Conservation (phyloP, 208 protist species). For the Novymonas esmeraldas region DNA sequence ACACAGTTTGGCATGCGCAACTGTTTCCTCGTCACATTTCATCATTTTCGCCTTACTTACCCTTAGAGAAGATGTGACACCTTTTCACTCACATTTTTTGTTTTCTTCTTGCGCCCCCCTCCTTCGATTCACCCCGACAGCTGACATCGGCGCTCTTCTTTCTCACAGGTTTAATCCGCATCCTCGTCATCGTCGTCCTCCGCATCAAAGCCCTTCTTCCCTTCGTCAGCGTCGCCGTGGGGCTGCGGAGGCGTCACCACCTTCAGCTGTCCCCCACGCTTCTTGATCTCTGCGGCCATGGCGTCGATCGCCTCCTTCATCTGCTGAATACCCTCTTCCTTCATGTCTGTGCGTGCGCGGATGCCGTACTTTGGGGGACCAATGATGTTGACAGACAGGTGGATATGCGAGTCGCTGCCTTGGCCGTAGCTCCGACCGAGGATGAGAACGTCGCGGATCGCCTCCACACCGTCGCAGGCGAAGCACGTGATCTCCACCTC, state of each 20-base stretch:
- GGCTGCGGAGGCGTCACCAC: slow-evolving; percentile 85
- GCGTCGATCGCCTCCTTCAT: slow-evolving; percentile 91
- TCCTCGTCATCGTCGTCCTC: slow-evolving; percentile 83
- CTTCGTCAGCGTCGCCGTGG: slow-evolving; percentile 55
- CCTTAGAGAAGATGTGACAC: not conserved
- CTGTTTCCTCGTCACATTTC: not conserved
- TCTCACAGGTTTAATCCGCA: slow-evolving; percentile 36
- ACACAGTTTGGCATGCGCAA: not conserved
- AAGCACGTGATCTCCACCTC: slow-evolving; percentile 99
- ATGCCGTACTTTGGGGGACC: slow-evolving; percentile 97
- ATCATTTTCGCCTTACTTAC: not conserved
- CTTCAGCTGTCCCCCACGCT: slow-evolving; percentile 85
- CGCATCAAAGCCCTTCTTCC: slow-evolving; percentile 55
- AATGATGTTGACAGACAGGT: slow-evolving; percentile 94
- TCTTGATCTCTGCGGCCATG: slow-evolving; percentile 90
- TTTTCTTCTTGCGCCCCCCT: slow-evolving; percentile 14
- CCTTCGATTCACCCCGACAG: not conserved
- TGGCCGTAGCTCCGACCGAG: slow-evolving; percentile 85
- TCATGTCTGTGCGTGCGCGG: slow-evolving; percentile 91
- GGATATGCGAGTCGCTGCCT: slow-evolving; percentile 71
- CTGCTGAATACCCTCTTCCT: slow-evolving; percentile 90
- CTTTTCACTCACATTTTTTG: not conserved
- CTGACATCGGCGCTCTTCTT: not conserved
- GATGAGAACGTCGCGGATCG: slow-evolving; percentile 95
- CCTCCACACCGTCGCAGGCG: slow-evolving; percentile 97